These are phyloP conservation scores for Aspergillus thermomutatus DNA, from an alignment of 2,329 filamentous ascomycete genomes.

Conservation along the genomic window DNA sequence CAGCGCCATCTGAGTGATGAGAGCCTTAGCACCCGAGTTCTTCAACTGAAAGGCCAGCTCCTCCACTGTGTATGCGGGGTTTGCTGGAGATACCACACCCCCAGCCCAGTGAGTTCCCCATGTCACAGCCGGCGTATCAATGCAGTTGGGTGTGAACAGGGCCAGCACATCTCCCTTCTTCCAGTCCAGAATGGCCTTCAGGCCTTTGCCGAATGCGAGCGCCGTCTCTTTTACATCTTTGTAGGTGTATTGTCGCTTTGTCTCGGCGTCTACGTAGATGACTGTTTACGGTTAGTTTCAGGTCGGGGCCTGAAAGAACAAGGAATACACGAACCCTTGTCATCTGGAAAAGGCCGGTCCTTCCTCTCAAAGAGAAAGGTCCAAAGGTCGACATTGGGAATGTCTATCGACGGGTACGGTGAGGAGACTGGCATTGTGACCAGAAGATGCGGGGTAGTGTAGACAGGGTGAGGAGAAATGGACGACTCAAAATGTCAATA, in stretches of 20 bases:
- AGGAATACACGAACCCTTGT: constrained; percentile 59
- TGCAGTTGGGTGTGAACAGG: constrained; percentile 79
- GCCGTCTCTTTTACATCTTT: constrained; percentile 63
- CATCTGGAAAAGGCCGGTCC: constrained; percentile 62
- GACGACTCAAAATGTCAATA: background rate
- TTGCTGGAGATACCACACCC: constrained; percentile 77
- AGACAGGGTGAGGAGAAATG: background rate
- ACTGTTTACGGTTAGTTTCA: constrained; percentile 48
- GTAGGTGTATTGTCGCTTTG: constrained; percentile 67
- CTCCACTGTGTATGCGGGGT: constrained; percentile 78
- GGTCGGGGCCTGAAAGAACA: background rate
- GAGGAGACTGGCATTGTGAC: constrained; percentile 68
- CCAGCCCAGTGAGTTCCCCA: constrained; percentile 83
- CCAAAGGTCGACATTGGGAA: constrained; percentile 78
- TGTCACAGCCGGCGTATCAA: constrained; percentile 74
- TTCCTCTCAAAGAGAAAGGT: constrained; percentile 70
- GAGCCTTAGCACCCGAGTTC: constrained; percentile 69
- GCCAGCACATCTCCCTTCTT: constrained; percentile 78
- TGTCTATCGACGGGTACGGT: constrained; percentile 59
- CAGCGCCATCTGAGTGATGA: constrained; percentile 69
- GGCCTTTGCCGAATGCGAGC: constrained; percentile 73
- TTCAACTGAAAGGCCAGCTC: constrained; percentile 83
- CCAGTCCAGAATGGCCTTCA: constrained; percentile 73
- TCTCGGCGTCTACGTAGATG: constrained; percentile 73
- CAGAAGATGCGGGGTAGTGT: constrained; percentile 14